phyloP scores from a whole-genome alignment of 2,329 filamentous ascomycete species.

The Alternaria ethzedia region DNA sequence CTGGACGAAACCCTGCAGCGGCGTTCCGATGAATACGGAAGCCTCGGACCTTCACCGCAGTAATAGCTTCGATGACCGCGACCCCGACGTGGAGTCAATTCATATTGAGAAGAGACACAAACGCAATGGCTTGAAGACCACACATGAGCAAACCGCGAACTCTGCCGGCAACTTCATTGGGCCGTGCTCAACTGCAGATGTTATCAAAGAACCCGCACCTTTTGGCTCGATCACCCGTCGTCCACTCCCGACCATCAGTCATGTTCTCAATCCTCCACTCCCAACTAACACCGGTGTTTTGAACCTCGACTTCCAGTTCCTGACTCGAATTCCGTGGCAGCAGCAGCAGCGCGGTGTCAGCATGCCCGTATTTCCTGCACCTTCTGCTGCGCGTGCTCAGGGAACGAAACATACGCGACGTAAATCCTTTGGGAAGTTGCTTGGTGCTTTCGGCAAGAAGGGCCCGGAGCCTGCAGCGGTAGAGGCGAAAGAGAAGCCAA shows the following conservation, averaged over 20 bases:
- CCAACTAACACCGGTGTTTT: neutral
- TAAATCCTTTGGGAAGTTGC: neutral
- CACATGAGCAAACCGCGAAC: neutral
- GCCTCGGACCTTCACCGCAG: neutral
- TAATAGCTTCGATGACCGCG: too few relatives aligned
- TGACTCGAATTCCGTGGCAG: rapidly evolving
- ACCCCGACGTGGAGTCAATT: neutral
- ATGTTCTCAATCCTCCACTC: neutral
- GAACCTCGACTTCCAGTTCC: neutral
- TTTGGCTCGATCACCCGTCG: neutral
- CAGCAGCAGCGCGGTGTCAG: neutral
- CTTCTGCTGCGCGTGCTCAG: rapidly evolving
- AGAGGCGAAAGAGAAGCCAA: neutral
- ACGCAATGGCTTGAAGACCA: neutral
- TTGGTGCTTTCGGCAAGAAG: neutral
- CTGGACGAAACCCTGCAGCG: neutral
- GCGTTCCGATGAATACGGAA: too few relatives aligned
- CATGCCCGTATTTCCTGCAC: neutral
- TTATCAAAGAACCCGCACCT: neutral
- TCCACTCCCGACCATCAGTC: neutral
- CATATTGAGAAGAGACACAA: neutral
- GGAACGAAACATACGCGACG: rapidly evolving
- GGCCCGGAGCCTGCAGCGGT: too few relatives aligned
- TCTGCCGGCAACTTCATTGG: neutral
- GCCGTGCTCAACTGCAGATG: neutral